Evolutionary conservation across 306 rosid genomes (phyloP), one percentile per base, ranked within the genome.

Genomic region (Cucurbita ficifolia): DNA sequence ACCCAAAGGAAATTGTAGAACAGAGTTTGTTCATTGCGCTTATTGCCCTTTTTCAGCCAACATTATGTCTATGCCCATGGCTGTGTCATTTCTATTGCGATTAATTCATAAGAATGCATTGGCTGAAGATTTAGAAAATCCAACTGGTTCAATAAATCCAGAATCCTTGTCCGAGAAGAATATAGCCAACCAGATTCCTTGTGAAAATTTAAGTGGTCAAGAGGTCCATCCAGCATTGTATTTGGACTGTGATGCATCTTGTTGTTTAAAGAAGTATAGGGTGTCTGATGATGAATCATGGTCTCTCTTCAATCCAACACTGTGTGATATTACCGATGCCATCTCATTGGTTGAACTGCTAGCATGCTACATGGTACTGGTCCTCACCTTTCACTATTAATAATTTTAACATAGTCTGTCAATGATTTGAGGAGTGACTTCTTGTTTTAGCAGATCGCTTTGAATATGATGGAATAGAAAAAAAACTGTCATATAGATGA

Each of bases 311-410:
- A 78, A 56, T 39, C 61, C 36, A 51, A 35, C 73, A 81, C 50
- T 84, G 16, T 83, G 86, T 24, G 75, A 74, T 73, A 79, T 90
- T 72, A 76, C 75, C 21, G 88, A 90, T 79, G 82, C 83, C 60
- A 69, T 88, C n/a, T 85, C 98, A 9, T 79, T 93, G 83, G 79
- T 93, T 85, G 98, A 93, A 88, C 81, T 93, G 58, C 82, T 88
- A 56, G 90, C 94, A 56, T 76, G 74, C 84, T 80, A 78, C 79
- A 79, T 69, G 97, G 98, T 93, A 88, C 74, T 74, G 13, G 29
- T 62, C 61, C 7, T 33, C 38, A 70, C 58, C 56, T 39, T n/a
- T 65, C n/a, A 56, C 24, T 57, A 49, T 76, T 79, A 19, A 22
- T 54, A 53, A 24, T 52, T 76, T 80, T 70, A 57, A 14, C 24